Base-by-base conservation (phyloP, 371 early-diverging fungal genomes). In the Syncephalastrum contaminatum region DNA sequence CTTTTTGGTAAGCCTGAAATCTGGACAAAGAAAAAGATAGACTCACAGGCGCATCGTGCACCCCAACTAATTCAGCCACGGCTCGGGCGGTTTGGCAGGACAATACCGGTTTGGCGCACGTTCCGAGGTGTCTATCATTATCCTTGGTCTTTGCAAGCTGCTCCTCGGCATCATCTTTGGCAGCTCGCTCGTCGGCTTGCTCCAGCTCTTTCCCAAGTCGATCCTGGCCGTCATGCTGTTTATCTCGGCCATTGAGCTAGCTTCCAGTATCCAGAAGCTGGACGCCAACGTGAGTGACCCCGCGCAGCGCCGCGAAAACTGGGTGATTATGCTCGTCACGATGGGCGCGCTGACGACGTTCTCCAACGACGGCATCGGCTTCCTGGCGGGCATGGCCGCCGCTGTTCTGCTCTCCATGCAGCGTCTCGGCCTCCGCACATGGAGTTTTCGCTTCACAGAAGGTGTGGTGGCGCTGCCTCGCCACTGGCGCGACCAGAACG, bases 61-160 rank as follows among this genome's bases (percentile, higher is more conserved):
- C 5, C 5, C 25, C 25, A 25, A 2, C 36, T 30, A 0, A 30
- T 36, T 14, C 52, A 72, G 79, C 54, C 90, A 88, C 57, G 88
- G 92, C 19, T 88, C 92, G 7, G 96, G 96, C 19, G 96, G 96
- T 10, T 71, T 95, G 30, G 94, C 94, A 14, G 96, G 90, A 10
- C 96, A 95, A 68, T 93, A 93, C 67, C 89, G 92, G 2, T 95
- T 94, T 65, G 96, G 96, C 30, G 94, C 96, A 19, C 85, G 96
- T 43, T 80, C 92, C 0, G 93, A 87, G 53, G 83, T 89, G 14
- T 88, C 90, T 43, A 78, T 94, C 46, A 76, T 90, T 21, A 36
- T 92, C 44, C 76, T 95, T 10, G 96, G 96, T 12, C 14, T 75
- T 4, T 54, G 80, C 72, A 95, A 95, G 60, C 67, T 94, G 14